Percentiles rank a stretch among this genome's conserved stretches.
Conservation (phyloP, 1,284 basidiomycete genomes). For the Golubevia pallescens region DNA sequence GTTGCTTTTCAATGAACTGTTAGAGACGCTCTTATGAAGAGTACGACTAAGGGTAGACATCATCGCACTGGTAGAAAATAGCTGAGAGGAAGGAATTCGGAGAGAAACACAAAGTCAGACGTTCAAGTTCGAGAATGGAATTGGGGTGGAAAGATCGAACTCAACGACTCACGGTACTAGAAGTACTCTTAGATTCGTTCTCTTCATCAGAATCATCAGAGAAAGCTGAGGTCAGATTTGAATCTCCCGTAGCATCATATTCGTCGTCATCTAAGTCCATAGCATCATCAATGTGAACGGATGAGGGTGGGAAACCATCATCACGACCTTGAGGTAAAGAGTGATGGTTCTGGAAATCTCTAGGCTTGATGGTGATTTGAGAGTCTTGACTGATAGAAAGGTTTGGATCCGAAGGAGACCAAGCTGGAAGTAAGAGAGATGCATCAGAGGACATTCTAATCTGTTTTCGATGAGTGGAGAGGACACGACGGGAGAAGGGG, state of each 20-base stretch:
- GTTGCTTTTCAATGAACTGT: too few species aligned
- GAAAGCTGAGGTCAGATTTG: neutral
- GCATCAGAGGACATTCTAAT: too few species aligned
- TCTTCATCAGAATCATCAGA: neutral
- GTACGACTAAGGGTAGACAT: too few species aligned
- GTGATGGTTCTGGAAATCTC: neutral
- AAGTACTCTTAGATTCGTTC: neutral
- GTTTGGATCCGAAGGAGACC: neutral
- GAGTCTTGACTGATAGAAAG: neutral
- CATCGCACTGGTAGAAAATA: too few species aligned
- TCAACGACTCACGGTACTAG: too few species aligned
- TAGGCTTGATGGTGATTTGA: neutral
- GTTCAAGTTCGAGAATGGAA: neutral
- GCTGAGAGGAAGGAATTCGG: too few species aligned
- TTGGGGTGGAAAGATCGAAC: too few species aligned
- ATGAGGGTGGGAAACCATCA: neutral
- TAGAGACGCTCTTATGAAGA: too few species aligned
- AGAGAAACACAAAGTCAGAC: neutral
- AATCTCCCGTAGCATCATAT: neutral
- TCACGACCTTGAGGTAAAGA: neutral
- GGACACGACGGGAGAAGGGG: too few species aligned
- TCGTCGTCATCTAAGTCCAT: neutral
- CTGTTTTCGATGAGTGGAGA: too few species aligned
- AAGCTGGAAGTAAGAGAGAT: neutral
- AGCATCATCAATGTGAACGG: neutral